Evolutionary conservation across 2,329 filamentous ascomycete genomes (phyloP), one percentile per base, ranked within the genome.

Genomic region (Phaeosphaeriaceae sp.): DNA sequence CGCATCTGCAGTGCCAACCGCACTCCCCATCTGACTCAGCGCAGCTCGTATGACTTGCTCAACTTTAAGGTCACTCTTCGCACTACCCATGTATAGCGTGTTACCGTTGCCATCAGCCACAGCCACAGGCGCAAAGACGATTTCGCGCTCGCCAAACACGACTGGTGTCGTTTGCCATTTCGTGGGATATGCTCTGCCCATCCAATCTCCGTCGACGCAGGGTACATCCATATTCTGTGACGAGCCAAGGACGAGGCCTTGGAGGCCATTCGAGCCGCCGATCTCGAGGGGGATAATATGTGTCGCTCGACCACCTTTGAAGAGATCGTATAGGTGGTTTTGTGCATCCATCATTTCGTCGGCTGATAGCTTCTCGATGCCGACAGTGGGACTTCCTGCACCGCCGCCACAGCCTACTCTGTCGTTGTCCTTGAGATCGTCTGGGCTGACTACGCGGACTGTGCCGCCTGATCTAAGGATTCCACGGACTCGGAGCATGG

Each of bases 101-200:
- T 81, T 82, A 0, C 79, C 78, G 55, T 80, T 80, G 4, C 79
- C 78, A 58, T 82, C 79, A 4, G 78, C 74, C 2, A 78, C 69
- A 5, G 69, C 68, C 11, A 78, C 73, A 0, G 80, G 78, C 1
- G 73, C 72, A 51, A 81, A 77, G n/a, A 78, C 58, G 13, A 77
- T 76, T n/a, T 75, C 67, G 24, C 75, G 71, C 56, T 80, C 73
- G 19, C 74, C 75, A 53, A 80, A 81, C 1, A 82, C 77, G 7
- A 80, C 78, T 0, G 79, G 79, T 2, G 78, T 82, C 4, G 75
- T 79, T 55, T 80, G 78, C 74, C 79, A 79, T 48, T 77, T 79
- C 0, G 78, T 81, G n/a, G 81, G 81, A 62, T 81, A 83, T 7
- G 80, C 81, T 19, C 80, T 69, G 10, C 81, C 81, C 81, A 83